These are phyloP conservation scores for Apodospora peruviana DNA, from an alignment of 495 filamentous ascomycete species.

Conservation along the genomic window DNA sequence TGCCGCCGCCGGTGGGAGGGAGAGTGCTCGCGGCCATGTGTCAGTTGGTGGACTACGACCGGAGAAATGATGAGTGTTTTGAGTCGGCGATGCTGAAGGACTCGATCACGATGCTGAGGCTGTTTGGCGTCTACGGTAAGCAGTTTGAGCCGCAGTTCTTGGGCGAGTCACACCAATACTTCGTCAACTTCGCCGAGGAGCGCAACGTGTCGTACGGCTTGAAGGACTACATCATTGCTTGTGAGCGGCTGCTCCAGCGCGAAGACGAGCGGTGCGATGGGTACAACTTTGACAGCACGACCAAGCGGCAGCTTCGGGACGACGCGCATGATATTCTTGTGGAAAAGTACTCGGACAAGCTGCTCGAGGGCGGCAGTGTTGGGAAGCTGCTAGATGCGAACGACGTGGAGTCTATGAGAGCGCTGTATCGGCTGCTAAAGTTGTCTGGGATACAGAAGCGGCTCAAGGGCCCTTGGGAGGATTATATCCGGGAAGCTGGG, in stretches of 20 bases:
- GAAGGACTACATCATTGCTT: constrained; percentile 63
- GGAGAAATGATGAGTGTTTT: constrained; percentile 43
- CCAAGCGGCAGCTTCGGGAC: constrained; percentile 67
- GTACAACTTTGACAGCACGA: constrained; percentile 75
- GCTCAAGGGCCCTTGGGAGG: constrained; percentile 66
- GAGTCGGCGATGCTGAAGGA: constrained; percentile 59
- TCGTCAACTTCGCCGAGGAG: constrained; percentile 57
- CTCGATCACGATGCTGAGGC: constrained; percentile 72
- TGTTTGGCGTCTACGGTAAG: constrained; percentile 68
- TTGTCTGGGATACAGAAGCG: constrained; percentile 55
- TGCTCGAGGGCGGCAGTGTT: constrained; percentile 59
- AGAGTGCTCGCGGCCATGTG: constrained; percentile 67
- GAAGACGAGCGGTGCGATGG: constrained; percentile 70
- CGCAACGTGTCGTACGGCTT: constrained; percentile 52
- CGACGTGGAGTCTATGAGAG: constrained; percentile 60
- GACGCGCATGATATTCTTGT: constrained; percentile 66
- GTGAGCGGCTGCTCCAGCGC: constrained; percentile 56
- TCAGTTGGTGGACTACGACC: constrained; percentile 67
- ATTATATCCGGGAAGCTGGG: constrained; percentile 74
- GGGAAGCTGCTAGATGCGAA: constrained; percentile 61
- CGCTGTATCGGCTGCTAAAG: constrained; percentile 73
- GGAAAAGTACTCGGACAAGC: constrained; percentile 50
- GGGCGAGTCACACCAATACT: constrained; percentile 57
- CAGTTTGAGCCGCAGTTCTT: constrained; percentile 77
- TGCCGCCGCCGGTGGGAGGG: constrained; percentile 20